phyloP scores from a whole-genome alignment of 2,329 filamentous ascomycete species.

The Colletotrichum simmondsii region DNA sequence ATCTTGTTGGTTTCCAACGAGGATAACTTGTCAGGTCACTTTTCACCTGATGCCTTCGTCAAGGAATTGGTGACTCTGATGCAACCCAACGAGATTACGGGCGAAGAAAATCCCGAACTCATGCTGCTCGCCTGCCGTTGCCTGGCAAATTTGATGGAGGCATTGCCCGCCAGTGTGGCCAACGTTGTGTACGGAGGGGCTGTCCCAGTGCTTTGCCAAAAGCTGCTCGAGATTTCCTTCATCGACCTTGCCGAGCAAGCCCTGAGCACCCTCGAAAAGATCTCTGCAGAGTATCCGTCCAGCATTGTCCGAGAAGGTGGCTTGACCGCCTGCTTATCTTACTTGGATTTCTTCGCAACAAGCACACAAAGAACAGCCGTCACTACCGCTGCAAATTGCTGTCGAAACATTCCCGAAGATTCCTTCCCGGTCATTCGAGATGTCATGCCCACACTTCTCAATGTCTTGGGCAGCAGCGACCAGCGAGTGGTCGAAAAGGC shows the following conservation, averaged over 20 bases:
- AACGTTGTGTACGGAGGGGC: conserved; percentile 98
- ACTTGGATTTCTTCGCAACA: conserved; percentile 96
- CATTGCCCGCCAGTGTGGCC: conserved; percentile 88
- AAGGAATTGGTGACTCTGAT: conserved; percentile 93
- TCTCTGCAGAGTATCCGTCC: conserved; percentile 93
- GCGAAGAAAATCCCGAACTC: conserved; percentile 93
- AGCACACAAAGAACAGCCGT: conserved; percentile 97
- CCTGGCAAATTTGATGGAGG: conserved; percentile 97
- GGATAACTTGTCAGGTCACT: conserved; percentile 94
- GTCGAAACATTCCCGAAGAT: conserved; percentile 94
- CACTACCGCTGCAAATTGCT: conserved; percentile 97
- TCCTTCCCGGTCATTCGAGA: conserved; percentile 92
- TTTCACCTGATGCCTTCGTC: conserved; percentile 92
- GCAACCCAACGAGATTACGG: conserved; percentile 85
- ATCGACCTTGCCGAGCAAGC: conserved; percentile 98
- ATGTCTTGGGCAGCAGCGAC: conserved; percentile 90
- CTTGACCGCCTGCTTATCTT: conserved; percentile 93
- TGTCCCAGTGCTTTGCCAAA: conserved; percentile 93
- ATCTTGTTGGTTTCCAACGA: conserved; percentile 94
- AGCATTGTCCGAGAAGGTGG: conserved; percentile 97
- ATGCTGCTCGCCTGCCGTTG: conserved; percentile 97
- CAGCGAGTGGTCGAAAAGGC: conserved; percentile 97
- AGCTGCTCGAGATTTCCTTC: conserved; percentile 94
- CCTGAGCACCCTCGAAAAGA: conserved; percentile 95
- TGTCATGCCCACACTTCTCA: conserved; percentile 95